Conservation (phyloP, 148 eudicot species). For the Silene uniflora region DNA sequence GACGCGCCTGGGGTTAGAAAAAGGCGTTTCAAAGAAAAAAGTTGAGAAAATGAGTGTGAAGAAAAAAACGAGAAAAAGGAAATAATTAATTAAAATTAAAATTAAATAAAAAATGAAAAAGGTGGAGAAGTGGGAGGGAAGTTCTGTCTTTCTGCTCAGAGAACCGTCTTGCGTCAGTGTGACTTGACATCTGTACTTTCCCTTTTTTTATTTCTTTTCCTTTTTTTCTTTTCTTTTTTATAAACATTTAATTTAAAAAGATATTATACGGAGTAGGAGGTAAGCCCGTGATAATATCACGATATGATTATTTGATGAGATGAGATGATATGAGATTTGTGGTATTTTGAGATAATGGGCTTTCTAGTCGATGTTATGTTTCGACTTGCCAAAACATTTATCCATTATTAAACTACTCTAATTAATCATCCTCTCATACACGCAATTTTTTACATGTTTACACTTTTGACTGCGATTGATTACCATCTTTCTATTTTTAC, state of each 20-base stretch:
- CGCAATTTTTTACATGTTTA: constrained; percentile 26
- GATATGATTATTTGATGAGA: background rate
- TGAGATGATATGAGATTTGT: background rate
- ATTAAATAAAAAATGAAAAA: background rate
- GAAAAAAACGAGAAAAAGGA: no score
- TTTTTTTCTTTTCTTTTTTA: background rate
- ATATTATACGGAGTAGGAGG: no score
- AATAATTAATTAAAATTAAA: no score
- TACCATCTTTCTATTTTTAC: constrained; percentile 8
- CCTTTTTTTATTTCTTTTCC: constrained; percentile 4
- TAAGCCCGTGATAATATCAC: no score
- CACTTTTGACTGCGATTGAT: constrained; percentile 19
- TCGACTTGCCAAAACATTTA: constrained; percentile 19
- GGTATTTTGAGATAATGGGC: background rate
- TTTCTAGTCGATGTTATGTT: background rate
- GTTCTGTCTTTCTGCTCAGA: constrained; percentile 13
- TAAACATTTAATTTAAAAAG: background rate
- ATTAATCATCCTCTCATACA: constrained; percentile 19
- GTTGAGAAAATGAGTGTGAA: no score
- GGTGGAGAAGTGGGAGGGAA: background rate
- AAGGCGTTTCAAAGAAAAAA: no score
- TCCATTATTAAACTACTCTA: background rate
- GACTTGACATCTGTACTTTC: constrained; percentile 38
- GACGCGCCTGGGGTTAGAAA: no score
- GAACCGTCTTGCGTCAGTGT: constrained; percentile 34